Conservation (phyloP, 352 stramenopile genomes). For the Pythium rhizo-oryzae region DNA sequence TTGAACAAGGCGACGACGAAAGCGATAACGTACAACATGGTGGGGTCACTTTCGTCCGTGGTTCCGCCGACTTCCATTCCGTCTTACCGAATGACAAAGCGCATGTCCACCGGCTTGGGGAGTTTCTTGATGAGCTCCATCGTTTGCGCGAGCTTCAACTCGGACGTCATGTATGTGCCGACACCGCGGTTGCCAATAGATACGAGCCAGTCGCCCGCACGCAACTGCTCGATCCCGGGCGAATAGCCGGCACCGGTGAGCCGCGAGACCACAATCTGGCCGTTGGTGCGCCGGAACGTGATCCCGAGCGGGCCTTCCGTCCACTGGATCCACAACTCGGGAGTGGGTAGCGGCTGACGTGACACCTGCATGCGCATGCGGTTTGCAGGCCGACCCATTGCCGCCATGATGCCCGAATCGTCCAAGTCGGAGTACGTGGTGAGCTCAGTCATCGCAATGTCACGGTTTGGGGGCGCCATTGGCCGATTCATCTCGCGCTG, state of each 20-base stretch:
- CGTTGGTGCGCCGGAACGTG: slow-evolving; percentile 80
- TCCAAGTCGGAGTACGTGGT: slow-evolving; percentile 72
- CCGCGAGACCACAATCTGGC: slow-evolving; percentile 75
- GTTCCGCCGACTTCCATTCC: background rate
- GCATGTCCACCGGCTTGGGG: slow-evolving; percentile 79
- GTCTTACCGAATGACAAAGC: slow-evolving; percentile 69
- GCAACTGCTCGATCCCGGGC: slow-evolving; percentile 63
- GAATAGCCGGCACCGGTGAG: slow-evolving; percentile 75
- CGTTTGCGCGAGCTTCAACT: slow-evolving; percentile 68
- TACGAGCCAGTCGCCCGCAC: slow-evolving; percentile 73
- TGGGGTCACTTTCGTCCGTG: background rate
- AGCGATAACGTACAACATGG: background rate
- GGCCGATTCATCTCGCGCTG: slow-evolving; percentile 60
- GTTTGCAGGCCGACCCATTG: slow-evolving; percentile 1
- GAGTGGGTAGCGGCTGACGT: slow-evolving; percentile 26
- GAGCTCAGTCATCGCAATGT: slow-evolving; percentile 45
- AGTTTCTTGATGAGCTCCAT: slow-evolving; percentile 82
- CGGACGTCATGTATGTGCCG: slow-evolving; percentile 46
- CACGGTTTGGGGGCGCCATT: slow-evolving; percentile 18
- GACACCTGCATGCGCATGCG: slow-evolving; percentile 2
- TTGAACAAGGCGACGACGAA: no score
- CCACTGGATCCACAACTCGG: slow-evolving; percentile 77
- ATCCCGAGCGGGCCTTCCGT: slow-evolving; percentile 72
- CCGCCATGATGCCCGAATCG: slow-evolving; percentile 55
- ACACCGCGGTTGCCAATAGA: slow-evolving; percentile 59